Percentiles rank a stretch among this genome's conserved stretches.
Conservation (phyloP, 2,329 filamentous ascomycete genomes). For the Pezicula neosporulosa region DNA sequence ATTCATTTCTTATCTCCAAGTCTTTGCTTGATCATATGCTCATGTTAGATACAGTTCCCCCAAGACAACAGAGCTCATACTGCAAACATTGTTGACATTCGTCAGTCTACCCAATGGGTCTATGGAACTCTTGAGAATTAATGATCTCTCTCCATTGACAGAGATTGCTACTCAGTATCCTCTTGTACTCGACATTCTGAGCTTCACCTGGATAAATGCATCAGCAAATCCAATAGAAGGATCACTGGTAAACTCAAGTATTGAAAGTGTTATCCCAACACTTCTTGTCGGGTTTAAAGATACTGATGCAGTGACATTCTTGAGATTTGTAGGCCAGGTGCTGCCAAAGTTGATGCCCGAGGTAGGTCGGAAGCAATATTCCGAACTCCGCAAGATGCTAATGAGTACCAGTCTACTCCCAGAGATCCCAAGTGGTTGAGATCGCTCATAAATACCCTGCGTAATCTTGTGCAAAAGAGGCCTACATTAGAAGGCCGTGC, state of each 20-base stretch:
- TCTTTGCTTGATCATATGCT: conserved; percentile 7
- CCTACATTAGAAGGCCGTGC: conserved; percentile 52
- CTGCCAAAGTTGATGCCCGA: conserved; percentile 45
- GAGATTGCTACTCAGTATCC: conserved; percentile 53
- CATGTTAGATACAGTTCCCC: conserved; percentile 37
- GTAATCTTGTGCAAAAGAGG: conserved; percentile 48
- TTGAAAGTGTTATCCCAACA: conserved; percentile 44
- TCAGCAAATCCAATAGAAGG: conserved; percentile 28
- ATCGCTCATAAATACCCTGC: conserved; percentile 43
- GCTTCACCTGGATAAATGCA: conserved; percentile 54
- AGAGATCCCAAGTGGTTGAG: conserved; percentile 51
- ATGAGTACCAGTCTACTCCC: conserved; percentile 40
- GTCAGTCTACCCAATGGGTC: conserved; percentile 50
- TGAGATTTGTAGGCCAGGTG: conserved; percentile 52
- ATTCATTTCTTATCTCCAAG: not conserved
- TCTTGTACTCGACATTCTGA: conserved; percentile 51
- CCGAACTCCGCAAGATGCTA: not conserved
- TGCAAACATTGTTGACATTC: conserved; percentile 55
- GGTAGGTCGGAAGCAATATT: conserved; percentile 33
- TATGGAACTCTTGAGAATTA: conserved; percentile 40
- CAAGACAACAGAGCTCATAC: conserved; percentile 47
- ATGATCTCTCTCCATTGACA: conserved; percentile 51
- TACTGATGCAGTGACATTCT: conserved; percentile 57
- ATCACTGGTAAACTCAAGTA: conserved; percentile 32
- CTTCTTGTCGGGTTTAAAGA: conserved; percentile 52